These are phyloP conservation scores for Bryopsis sp. DNA, from an alignment of 139 green algal species.

Conservation along the genomic window DNA sequence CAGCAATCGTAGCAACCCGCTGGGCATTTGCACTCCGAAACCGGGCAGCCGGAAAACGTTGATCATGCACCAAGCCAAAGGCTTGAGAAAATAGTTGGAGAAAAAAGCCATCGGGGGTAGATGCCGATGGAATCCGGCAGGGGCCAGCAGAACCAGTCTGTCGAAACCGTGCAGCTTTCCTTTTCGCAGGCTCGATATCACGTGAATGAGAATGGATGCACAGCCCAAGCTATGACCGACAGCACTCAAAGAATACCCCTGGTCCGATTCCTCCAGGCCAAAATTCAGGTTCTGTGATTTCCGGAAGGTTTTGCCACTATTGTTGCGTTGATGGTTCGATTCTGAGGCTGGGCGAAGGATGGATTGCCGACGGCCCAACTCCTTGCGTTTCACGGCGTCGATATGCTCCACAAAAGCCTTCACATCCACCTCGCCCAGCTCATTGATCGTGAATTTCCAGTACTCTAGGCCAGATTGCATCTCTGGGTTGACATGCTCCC, in stretches of 20 bases:
- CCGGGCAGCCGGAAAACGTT: not conserved
- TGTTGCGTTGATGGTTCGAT: no score
- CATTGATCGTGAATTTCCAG: slow-evolving; percentile 83
- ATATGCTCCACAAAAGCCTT: slow-evolving; percentile 65
- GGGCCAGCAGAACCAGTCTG: slow-evolving; percentile 40
- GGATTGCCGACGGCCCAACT: no score
- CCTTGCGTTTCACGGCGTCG: slow-evolving; percentile 67
- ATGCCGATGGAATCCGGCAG: slow-evolving; percentile 40
- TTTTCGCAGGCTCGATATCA: slow-evolving; percentile 25
- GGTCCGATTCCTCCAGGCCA: not conserved
- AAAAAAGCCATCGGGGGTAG: not conserved
- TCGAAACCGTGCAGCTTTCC: slow-evolving; percentile 26
- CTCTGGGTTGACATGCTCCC: slow-evolving; percentile 49
- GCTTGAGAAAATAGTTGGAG: not conserved
- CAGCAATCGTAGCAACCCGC: not conserved
- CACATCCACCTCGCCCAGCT: slow-evolving; percentile 68
- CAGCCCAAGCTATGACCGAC: slow-evolving; percentile 65
- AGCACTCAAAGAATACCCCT: slow-evolving; percentile 42
- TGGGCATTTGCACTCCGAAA: slow-evolving; percentile 2
- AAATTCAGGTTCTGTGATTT: no score
- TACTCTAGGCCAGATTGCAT: slow-evolving; percentile 49
- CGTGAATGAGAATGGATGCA: slow-evolving; percentile 55
- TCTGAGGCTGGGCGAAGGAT: no score
- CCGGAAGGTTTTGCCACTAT: no score
- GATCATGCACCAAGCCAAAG: not conserved